These are phyloP conservation scores for Diplodia scrobiculata DNA, from an alignment of 2,329 filamentous ascomycete species.

Conservation along the genomic window DNA sequence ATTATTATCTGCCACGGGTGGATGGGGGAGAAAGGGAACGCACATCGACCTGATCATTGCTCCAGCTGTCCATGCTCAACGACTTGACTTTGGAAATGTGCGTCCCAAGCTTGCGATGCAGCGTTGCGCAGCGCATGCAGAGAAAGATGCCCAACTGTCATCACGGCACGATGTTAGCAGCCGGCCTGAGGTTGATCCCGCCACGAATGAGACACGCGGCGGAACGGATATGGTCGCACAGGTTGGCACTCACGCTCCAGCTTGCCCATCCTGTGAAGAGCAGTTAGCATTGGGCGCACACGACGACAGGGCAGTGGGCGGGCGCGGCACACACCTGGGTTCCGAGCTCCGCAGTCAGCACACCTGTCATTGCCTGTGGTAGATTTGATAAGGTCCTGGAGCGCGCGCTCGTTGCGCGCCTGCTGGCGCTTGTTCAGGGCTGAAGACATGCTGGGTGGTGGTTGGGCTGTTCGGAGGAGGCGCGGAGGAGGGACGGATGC, in stretches of 20 bases:
- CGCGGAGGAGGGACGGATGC: constrained; percentile 25
- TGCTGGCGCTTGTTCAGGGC: constrained; percentile 93
- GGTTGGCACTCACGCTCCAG: constrained; percentile 74
- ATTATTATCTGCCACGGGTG: constrained; percentile 30
- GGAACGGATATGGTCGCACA: constrained; percentile 7
- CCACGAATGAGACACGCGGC: not conserved
- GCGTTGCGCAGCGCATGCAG: constrained; percentile 93
- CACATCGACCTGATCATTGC: constrained; percentile 93
- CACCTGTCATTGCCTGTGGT: constrained; percentile 89
- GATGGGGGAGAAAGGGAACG: constrained; percentile 41
- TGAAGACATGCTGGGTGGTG: constrained; percentile 61
- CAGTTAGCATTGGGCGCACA: constrained; percentile 18
- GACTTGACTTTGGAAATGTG: constrained; percentile 99
- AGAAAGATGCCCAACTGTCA: constrained; percentile 86
- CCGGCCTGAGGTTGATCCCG: not conserved
- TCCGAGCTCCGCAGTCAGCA: constrained; percentile 87
- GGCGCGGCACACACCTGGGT: constrained; percentile 70
- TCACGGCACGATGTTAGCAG: constrained; percentile 15
- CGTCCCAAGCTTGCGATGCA: constrained; percentile 95
- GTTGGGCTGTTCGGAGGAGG: constrained; percentile 23
- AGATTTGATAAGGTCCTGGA: constrained; percentile 84
- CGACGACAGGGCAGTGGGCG: constrained; percentile 24
- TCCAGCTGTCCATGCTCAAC: constrained; percentile 97
- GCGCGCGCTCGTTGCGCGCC: constrained; percentile 88
- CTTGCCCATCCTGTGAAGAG: constrained; percentile 78